Percentiles rank a stretch among this genome's conserved stretches.
These are phyloP conservation scores for Trichoderma sp. DNA, from an alignment of 2,329 filamentous ascomycete species.

Conservation along the genomic window DNA sequence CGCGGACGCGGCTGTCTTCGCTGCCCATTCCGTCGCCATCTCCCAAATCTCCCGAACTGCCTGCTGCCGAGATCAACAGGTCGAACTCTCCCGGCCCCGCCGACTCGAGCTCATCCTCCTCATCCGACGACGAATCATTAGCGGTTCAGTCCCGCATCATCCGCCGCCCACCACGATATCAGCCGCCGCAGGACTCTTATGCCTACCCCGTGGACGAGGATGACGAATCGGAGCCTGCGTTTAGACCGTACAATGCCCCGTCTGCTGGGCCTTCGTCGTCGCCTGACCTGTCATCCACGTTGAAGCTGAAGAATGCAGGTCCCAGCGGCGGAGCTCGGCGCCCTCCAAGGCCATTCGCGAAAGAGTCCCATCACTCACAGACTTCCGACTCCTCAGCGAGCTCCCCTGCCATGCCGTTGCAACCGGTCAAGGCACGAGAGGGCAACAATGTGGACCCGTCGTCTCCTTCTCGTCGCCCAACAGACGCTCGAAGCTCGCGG, in stretches of 20 bases:
- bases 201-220: slow-evolving; percentile 55
- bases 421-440: slow-evolving; percentile 40
- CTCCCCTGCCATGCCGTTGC: slow-evolving; percentile 49
- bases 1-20: slow-evolving; percentile 49
- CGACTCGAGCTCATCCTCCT: slow-evolving; percentile 45
- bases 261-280: slow-evolving; percentile 40
- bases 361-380: slow-evolving; percentile 51
- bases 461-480: slow-evolving; percentile 58
- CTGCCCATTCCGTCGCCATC: slow-evolving; percentile 44
- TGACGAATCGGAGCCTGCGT: slow-evolving; percentile 59
- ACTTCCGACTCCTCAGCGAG: slow-evolving; percentile 66
- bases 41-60: slow-evolving; percentile 34
- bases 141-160: slow-evolving; percentile 63
- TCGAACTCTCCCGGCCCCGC: slow-evolving; percentile 42
- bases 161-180: slow-evolving; percentile 59
- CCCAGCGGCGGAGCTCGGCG: slow-evolving; percentile 40
- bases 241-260: slow-evolving; percentile 50
- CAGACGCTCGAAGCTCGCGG: slow-evolving; percentile 53
- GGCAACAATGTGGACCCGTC: slow-evolving; percentile 49
- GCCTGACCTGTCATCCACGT: slow-evolving; percentile 56
- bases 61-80: slow-evolving; percentile 32
- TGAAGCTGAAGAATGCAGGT: slow-evolving; percentile 47
- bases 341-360: slow-evolving; percentile 37
- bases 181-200: slow-evolving; percentile 43
- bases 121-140: slow-evolving; percentile 54